Conservation (phyloP, 108 stramenopile species). For the Fragilariopsis cylindrus region DNA sequence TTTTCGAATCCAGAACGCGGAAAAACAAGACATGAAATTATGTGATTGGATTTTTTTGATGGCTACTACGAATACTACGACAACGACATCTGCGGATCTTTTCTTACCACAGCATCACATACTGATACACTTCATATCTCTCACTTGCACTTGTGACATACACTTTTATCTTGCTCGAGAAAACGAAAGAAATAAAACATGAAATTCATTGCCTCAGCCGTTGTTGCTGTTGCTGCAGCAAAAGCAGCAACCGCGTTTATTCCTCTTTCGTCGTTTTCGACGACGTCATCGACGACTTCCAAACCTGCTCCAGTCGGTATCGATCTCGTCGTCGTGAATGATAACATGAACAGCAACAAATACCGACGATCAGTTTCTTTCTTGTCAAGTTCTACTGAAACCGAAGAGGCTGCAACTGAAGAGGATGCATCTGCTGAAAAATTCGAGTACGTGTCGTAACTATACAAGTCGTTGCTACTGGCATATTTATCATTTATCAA, state of each 20-base stretch:
- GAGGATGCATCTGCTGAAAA: slow-evolving; percentile 46
- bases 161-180: too few relatives aligned
- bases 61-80: too few relatives aligned
- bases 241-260: slow-evolving; percentile 26
- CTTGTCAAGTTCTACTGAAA: slow-evolving; percentile 26
- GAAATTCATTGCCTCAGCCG: slow-evolving; percentile 60
- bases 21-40: too few relatives aligned
- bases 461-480: not conserved
- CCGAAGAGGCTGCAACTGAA: slow-evolving; percentile 21
- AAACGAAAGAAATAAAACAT: slow-evolving; percentile 21
- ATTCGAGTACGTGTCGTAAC: slow-evolving; percentile 53
- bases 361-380: slow-evolving; percentile 30
- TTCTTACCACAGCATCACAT: too few relatives aligned
- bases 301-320: not conserved
- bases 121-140: too few relatives aligned
- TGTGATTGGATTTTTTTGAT: too few relatives aligned
- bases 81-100: too few relatives aligned
- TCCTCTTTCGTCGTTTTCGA: slow-evolving; percentile 22
- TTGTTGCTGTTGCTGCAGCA: slow-evolving; percentile 39
- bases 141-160: too few relatives aligned
- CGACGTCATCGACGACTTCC: not conserved
- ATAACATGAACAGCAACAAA: not conserved
- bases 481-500: not conserved
- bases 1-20: too few relatives aligned
- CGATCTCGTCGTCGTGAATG: too few relatives aligned